Evolutionary conservation across 2,329 filamentous ascomycete genomes (phyloP).

Genomic region (Myriosclerotinia curreyana): DNA sequence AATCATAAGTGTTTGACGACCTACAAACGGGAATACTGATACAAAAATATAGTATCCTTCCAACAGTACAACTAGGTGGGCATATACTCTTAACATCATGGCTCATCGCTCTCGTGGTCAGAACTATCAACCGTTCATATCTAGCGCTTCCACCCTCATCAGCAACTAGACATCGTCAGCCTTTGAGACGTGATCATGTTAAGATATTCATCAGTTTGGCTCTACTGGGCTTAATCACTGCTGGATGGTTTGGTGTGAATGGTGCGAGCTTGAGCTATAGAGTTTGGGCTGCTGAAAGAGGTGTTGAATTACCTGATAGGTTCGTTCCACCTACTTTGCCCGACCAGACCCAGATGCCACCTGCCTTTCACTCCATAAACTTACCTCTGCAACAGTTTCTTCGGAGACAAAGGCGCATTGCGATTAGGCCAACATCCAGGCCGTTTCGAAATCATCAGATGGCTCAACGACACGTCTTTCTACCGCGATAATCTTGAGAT

Average conservation of each 20-base stretch:
- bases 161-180: slow-evolving; percentile 40
- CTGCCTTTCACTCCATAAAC: slow-evolving; percentile 15
- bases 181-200: slow-evolving; percentile 35
- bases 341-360: slow-evolving; percentile 12
- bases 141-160: slow-evolving; percentile 40
- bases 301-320: slow-evolving; percentile 42
- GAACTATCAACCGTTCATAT: slow-evolving; percentile 36
- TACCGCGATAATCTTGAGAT: slow-evolving; percentile 47
- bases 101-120: slow-evolving; percentile 29
- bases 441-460: slow-evolving; percentile 34
- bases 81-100: slow-evolving; percentile 29
- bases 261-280: slow-evolving; percentile 50
- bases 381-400: slow-evolving; percentile 31
- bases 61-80: slow-evolving; percentile 24
- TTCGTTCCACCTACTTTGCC: slow-evolving; percentile 32
- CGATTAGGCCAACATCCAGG: slow-evolving; percentile 37
- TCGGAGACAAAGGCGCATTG: slow-evolving; percentile 37
- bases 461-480: slow-evolving; percentile 35
- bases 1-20: slow-evolving; percentile 14
- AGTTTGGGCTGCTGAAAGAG: slow-evolving; percentile 47
- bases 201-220: slow-evolving; percentile 47
- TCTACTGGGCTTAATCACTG: slow-evolving; percentile 45
- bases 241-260: slow-evolving; percentile 45
- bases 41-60: slow-evolving; percentile 21
- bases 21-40: slow-evolving; percentile 7